phyloP scores from a whole-genome alignment of 2,329 filamentous ascomycete genomes.

The Pseudocercospora musae region DNA sequence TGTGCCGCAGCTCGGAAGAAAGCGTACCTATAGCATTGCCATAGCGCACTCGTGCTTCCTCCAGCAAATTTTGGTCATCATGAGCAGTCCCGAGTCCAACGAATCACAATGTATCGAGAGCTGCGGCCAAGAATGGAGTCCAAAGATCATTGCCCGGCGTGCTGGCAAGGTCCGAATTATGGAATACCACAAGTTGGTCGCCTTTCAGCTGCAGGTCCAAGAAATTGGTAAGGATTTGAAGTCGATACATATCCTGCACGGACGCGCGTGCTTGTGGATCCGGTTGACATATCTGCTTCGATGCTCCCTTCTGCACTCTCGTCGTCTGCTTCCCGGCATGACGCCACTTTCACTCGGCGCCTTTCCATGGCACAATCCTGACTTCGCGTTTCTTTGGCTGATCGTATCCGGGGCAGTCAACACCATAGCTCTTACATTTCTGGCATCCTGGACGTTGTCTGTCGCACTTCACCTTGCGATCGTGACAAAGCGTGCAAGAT shows the following conservation, averaged over 20 bases:
- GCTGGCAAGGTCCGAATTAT: neutral
- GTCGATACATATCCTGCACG: neutral
- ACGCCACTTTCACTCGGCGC: neutral
- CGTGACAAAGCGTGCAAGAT: neutral
- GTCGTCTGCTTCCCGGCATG: neutral
- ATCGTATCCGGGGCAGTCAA: neutral
- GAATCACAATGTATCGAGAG: conserved; percentile 2
- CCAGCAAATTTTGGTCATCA: neutral
- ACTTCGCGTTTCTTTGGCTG: neutral
- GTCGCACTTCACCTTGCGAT: neutral
- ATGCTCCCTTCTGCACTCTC: neutral
- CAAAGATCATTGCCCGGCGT: neutral
- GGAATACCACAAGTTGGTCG: neutral
- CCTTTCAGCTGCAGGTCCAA: neutral
- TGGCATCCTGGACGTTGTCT: neutral
- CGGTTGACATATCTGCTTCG: neutral
- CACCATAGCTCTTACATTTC: neutral
- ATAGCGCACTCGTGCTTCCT: conserved; percentile 3
- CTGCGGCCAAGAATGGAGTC: neutral
- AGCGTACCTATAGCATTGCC: neutral
- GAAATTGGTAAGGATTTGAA: neutral
- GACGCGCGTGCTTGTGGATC: neutral
- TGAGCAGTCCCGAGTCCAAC: conserved; percentile 2
- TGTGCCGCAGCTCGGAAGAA: neutral
- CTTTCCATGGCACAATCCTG: neutral